Evolutionary conservation across 2,329 filamentous ascomycete genomes (phyloP), one percentile per base, ranked within the genome.

Genomic region (Penicillium sp.): DNA sequence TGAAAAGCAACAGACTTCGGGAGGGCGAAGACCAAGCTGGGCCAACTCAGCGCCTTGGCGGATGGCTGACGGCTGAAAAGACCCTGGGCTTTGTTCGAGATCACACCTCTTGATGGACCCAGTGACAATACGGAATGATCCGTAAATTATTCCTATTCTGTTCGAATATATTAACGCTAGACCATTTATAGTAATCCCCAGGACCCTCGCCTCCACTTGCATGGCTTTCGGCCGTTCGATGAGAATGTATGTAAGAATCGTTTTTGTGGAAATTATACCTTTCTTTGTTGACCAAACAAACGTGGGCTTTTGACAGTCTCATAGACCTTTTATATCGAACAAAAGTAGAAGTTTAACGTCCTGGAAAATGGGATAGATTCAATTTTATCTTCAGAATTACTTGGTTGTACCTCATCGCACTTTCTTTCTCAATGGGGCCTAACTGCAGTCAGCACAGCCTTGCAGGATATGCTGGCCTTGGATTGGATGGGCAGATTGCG

Each of bases 391-490:
- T n/a, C n/a, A n/a, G n/a, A 43, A 28, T 16, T 18, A 21, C n/a
- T 8, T 5, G 5, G 3, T 8, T 23, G 26, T 6, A 14, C 26
- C 18, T 7, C 11, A 14, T 29, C 8, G 14, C 24, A 45, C 28
- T 24, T 9, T 31, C 13, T 19, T 9, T 31, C 31, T 29, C 5
- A 33, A 7, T n/a, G 3, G 3, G 8, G 21, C 11, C 8, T 43
- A 6, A 3, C 40, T 46, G 49, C 42, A 21, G 49, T 52, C 49
- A 52, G 49, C 49, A 52, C 23, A 9, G 42, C 49, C 31, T 23
- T 29, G 33, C 33, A 24, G 37, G n/a, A 33, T 16, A 3, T 5
- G 16, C 42, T 16, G 3, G 18, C 23, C 28, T 21, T 29, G 18
- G 26, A 45, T 45, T 45, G 24, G 42, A 31, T 31, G 42, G 8